Evolutionary conservation across 331 rosid species (phyloP).

Genomic region (Spiraea crenata): DNA sequence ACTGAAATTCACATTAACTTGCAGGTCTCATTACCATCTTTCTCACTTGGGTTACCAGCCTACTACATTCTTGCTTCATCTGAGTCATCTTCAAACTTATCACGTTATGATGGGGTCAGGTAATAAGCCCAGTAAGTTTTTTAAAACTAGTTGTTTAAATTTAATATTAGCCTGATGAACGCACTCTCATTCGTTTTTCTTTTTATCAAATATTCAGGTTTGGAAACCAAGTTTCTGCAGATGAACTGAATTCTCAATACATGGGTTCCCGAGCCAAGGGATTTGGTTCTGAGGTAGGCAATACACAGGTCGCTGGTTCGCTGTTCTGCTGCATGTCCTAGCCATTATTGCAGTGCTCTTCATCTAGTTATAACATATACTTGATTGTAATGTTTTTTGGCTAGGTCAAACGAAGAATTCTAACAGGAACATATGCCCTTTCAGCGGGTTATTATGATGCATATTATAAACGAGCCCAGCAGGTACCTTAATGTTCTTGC

Average conservation of each 20-base stretch:
- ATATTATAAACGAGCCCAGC: conserved; percentile 97
- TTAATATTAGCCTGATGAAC: background rate
- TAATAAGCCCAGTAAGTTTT: conserved; percentile 24
- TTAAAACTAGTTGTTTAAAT: background rate
- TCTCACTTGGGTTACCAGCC: conserved; percentile 96
- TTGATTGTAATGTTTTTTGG: conserved; percentile 9
- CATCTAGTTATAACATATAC: background rate
- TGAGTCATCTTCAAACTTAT: conserved; percentile 95
- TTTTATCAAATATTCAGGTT: conserved; percentile 50
- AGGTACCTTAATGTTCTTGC: conserved; percentile 50
- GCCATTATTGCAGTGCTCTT: background rate
- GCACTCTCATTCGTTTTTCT: background rate
- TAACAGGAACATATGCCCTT: conserved; percentile 93
- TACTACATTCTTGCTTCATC: conserved; percentile 89
- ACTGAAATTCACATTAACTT: conserved; percentile 14
- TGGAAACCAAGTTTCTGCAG: conserved; percentile 72
- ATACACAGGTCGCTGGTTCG: conserved; percentile 8
- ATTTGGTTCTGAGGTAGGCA: conserved; percentile 83
- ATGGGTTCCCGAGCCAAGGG: conserved; percentile 82
- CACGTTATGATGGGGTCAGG: conserved; percentile 97
- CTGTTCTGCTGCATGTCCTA: background rate
- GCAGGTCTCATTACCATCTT: conserved; percentile 91
- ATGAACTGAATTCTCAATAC: conserved; percentile 70
- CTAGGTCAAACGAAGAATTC: conserved; percentile 97
- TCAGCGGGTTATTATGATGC: conserved; percentile 99